A percentile compares a stretch with the other conserved stretches of the same genome.
These are phyloP conservation scores for Musa balbisiana DNA, from an alignment of 202 grass and related monocot species.

Conservation along the genomic window DNA sequence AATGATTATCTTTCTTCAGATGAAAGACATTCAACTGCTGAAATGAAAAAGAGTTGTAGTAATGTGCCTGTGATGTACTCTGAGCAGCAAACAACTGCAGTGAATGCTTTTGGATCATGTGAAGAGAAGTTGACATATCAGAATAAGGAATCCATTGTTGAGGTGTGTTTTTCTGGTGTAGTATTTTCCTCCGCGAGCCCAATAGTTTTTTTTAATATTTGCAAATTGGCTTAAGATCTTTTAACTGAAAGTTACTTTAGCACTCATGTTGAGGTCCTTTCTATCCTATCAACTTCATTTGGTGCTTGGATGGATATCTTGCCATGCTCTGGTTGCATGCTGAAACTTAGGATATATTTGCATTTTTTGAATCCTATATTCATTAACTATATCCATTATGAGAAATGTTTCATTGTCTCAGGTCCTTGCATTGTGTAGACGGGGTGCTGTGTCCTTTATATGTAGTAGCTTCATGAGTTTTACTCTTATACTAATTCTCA, in stretches of 20 bases:
- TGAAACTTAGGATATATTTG: neutral
- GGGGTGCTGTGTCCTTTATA: neutral
- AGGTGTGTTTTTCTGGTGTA: neutral
- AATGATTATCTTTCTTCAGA: neutral
- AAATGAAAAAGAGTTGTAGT: neutral
- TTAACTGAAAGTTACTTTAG: neutral
- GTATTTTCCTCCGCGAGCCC: neutral
- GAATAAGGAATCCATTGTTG: neutral
- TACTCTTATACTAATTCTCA: neutral
- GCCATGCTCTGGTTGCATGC: neutral
- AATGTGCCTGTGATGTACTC: neutral
- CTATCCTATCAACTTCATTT: neutral
- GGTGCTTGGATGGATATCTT: neutral
- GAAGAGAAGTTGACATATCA: neutral
- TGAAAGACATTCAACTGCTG: neutral
- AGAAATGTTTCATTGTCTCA: neutral
- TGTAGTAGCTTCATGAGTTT: neutral
- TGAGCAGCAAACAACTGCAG: neutral
- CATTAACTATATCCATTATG: neutral
- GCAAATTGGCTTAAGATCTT: too few relatives aligned
- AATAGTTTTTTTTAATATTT: neutral
- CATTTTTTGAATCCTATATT: neutral
- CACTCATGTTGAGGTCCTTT: neutral
- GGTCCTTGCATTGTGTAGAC: neutral
- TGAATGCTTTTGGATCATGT: neutral